A percentile compares a stretch with the other conserved stretches of the same genome.
Evolutionary conservation across 768 basidiomycete species (phyloP).

Genomic region (Hygrophoropsis aurantiaca): DNA sequence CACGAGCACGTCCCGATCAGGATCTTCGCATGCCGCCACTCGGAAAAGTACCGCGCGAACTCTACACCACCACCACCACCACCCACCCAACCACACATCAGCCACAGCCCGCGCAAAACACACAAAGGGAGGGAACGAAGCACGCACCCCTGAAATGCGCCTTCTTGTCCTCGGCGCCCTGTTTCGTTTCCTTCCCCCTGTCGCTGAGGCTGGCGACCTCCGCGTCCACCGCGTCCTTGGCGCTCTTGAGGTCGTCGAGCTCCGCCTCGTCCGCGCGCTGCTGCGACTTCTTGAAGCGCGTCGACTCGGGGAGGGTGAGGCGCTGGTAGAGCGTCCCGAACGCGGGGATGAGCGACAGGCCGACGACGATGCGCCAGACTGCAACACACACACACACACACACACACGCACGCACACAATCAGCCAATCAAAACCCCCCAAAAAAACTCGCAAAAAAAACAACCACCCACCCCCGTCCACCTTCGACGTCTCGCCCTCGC

Average conservation of each 20-base stretch:
- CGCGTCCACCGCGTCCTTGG: conserved; percentile 27
- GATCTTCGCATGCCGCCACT: conserved; percentile 68
- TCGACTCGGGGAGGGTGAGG: conserved; percentile 69
- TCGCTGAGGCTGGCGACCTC: conserved; percentile 9
- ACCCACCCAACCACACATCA: too few relatives aligned
- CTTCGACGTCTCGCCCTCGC: conserved; percentile 54
- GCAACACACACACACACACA: too few relatives aligned
- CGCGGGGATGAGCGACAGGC: conserved; percentile 74
- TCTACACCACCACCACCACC: conserved; percentile 35
- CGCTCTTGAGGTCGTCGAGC: conserved; percentile 32
- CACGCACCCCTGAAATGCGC: conserved; percentile 53
- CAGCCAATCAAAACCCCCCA: not conserved
- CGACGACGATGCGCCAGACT: conserved; percentile 76
- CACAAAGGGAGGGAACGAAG: too few relatives aligned
- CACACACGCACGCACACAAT: not conserved
- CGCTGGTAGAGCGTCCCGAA: conserved; percentile 76
- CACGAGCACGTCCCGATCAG: conserved; percentile 65
- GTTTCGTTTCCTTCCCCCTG: conserved; percentile 9
- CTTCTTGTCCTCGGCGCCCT: conserved; percentile 34
- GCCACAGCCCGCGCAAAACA: too few relatives aligned
- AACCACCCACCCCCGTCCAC: conserved; percentile 62
- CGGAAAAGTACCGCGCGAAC: conserved; percentile 64
- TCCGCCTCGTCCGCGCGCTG: conserved; percentile 29
- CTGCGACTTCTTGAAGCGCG: conserved; percentile 48
- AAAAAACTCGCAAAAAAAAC: not conserved